These are phyloP conservation scores for Scolecobasidium constrictum DNA, from an alignment of 2,329 filamentous ascomycete species.

Conservation along the genomic window DNA sequence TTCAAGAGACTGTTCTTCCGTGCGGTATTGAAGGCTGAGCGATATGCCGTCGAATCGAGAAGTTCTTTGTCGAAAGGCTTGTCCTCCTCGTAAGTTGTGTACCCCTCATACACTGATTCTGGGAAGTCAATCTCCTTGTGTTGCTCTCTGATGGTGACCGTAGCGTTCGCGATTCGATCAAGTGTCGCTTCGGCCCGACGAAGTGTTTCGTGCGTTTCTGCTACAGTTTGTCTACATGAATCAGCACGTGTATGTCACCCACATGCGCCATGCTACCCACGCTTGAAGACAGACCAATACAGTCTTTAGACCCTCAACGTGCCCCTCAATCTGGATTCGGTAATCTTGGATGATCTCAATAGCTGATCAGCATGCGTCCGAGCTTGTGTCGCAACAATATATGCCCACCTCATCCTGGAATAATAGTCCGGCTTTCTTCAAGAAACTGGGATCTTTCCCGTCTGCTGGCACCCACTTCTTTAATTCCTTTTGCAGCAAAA, in stretches of 20 bases:
- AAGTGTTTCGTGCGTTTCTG: not conserved
- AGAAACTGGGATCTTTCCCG: not conserved
- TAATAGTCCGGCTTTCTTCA: not conserved
- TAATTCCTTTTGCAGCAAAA: not conserved
- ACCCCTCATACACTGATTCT: constrained; percentile 1
- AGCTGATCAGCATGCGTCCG: too few relatives aligned
- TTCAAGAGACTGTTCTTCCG: not conserved
- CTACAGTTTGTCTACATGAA: not conserved
- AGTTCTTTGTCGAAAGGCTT: not conserved
- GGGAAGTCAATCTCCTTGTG: not conserved
- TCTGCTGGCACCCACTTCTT: not conserved
- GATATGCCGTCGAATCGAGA: not conserved
- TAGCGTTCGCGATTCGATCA: not conserved
- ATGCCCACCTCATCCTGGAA: not conserved
- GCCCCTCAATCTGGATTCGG: not conserved
- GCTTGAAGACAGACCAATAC: constrained; percentile 2
- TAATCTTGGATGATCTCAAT: constrained; percentile 2
- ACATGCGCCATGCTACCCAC: not conserved
- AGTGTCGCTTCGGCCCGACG: not conserved
- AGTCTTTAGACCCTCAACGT: not conserved
- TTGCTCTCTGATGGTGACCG: not conserved
- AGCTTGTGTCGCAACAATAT: too few relatives aligned
- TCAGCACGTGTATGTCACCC: not conserved
- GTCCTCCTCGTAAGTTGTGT: not conserved
- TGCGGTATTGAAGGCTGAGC: not conserved